Percentiles rank a stretch among this genome's conserved stretches.
Conservation (phyloP, 2,329 filamentous ascomycete genomes). For the Pestalotiopsis sp. region DNA sequence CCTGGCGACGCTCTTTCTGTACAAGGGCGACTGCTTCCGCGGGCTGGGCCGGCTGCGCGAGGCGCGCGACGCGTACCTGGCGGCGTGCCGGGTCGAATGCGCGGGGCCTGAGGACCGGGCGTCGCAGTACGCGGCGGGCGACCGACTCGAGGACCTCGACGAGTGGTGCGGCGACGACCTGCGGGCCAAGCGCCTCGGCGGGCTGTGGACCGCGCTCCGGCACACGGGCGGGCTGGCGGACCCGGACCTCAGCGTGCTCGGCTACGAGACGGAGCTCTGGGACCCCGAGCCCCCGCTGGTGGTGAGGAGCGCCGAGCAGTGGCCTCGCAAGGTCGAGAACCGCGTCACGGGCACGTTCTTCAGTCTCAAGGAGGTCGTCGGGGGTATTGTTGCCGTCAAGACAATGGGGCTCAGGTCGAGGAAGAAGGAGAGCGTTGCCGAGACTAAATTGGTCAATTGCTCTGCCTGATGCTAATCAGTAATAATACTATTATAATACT, state of each 20-base stretch:
- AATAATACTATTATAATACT: background rate
- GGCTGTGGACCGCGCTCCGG: background rate
- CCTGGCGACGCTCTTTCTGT: background rate
- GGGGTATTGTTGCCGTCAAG: background rate
- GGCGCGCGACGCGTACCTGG: constrained; percentile 4
- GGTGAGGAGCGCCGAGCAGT: background rate
- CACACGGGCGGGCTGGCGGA: background rate
- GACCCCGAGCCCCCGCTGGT: constrained; percentile 7
- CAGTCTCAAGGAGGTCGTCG: background rate
- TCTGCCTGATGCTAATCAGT: background rate
- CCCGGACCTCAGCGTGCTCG: background rate
- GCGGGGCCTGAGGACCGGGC: background rate
- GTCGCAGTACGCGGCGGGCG: background rate
- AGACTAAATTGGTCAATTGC: background rate
- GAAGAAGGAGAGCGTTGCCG: background rate
- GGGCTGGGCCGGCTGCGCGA: constrained; percentile 5
- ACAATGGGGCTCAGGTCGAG: background rate
- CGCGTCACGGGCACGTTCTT: background rate
- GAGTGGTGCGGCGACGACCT: background rate
- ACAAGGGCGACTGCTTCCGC: constrained; percentile 10
- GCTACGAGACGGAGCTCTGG: constrained; percentile 9
- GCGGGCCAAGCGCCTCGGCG: background rate
- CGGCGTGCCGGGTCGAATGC: background rate
- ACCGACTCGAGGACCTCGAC: background rate
- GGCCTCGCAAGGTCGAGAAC: background rate